Percentiles rank a stretch among this genome's conserved stretches.
Evolutionary conservation across 768 basidiomycete genomes (phyloP).

Genomic region (Tricholoma flavovirens): DNA sequence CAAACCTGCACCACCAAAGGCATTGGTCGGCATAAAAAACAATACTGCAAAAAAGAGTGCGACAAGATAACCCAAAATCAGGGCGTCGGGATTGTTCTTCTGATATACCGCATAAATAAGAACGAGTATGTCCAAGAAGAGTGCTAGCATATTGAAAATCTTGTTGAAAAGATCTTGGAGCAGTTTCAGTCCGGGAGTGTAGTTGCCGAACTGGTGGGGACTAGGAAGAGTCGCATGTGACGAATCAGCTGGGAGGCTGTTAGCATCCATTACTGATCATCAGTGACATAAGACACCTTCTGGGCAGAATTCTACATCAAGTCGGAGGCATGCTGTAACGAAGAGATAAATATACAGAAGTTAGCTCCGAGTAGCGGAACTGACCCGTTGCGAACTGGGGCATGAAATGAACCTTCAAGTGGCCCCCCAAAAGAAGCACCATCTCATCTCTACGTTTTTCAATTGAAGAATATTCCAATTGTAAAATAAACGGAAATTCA

Average conservation of each 20-base stretch:
- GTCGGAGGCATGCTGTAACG: conserved; percentile 19
- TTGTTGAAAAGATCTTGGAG: conserved; percentile 20
- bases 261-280: neutral
- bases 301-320: conserved; percentile 14
- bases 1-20: conserved; percentile 31
- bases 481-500: conserved; percentile 1
- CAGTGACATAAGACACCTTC: neutral
- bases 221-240: neutral
- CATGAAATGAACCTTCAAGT: conserved; percentile 32
- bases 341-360: neutral
- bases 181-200: conserved; percentile 30
- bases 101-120: conserved; percentile 17
- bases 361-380: neutral
- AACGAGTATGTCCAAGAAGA: conserved; percentile 22
- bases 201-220: conserved; percentile 21
- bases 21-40: conserved; percentile 29
- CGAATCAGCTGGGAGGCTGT: neutral
- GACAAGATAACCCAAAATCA: conserved; percentile 21
- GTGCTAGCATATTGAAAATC: conserved; percentile 16
- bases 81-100: conserved; percentile 15
- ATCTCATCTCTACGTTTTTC: conserved; percentile 10
- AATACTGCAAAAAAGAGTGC: conserved; percentile 24
- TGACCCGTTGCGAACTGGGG: conserved; percentile 34
- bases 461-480: neutral
- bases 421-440: conserved; percentile 19